phyloP scores from a whole-genome alignment of 257 asterid species.

The Fraxinus excelsior region DNA sequence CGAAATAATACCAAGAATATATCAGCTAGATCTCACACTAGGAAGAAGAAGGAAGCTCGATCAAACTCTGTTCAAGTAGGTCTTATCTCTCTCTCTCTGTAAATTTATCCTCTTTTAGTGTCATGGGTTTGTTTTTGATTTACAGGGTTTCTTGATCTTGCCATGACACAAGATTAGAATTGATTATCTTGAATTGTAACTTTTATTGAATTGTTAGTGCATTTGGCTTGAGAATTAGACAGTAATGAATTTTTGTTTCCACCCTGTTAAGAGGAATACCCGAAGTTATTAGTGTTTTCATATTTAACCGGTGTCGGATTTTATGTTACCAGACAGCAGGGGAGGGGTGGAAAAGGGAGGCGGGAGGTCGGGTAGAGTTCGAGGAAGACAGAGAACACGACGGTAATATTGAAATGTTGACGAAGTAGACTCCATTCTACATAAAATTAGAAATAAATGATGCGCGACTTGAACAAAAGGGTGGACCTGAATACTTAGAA shows the following conservation, averaged over 20 bases:
- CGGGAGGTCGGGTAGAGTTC: no score
- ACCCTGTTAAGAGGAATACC: not conserved
- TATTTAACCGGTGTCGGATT: not conserved
- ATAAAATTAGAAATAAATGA: not conserved
- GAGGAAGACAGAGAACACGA: not conserved
- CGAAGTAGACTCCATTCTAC: not conserved
- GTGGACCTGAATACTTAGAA: no score
- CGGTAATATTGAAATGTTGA: not conserved
- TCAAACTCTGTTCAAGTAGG: constrained; percentile 37
- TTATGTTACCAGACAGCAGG: not conserved
- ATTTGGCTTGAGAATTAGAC: not conserved
- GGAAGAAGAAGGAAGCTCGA: constrained; percentile 30
- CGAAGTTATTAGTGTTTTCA: not conserved
- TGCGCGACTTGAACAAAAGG: no score
- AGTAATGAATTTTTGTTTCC: not conserved
- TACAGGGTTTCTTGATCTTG: not conserved
- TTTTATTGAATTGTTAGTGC: not conserved
- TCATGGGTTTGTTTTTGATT: not conserved
- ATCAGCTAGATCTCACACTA: constrained; percentile 49
- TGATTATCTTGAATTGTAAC: not conserved
- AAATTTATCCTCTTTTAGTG: not conserved
- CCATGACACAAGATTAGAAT: not conserved
- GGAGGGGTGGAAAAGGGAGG: not conserved
- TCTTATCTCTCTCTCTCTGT: not conserved
- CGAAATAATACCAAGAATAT: constrained; percentile 26